Base-by-base conservation (phyloP, 2,329 filamentous ascomycete species). In the Trichophyton benhamiae region DNA sequence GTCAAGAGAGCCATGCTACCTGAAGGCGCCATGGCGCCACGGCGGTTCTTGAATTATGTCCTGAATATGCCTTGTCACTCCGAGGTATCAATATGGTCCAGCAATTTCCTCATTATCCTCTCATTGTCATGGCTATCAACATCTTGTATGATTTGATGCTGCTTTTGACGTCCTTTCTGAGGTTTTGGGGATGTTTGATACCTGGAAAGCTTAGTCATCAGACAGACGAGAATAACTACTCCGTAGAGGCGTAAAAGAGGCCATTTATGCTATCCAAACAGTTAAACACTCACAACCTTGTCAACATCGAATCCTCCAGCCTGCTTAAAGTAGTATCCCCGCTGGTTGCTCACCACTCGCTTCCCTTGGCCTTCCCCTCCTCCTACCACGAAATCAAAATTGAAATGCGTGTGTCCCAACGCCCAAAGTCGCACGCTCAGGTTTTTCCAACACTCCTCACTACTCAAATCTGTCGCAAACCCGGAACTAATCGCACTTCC, bases 381-480 rank as follows among this genome's bases (percentile, higher is more conserved):
- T 25, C 27, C 38, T 1, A 30, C 8, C 27, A 48, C 57, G 20
- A 74, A 78, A 58, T 74, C 70, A 65, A 72, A 77, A 64, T 76
- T 78, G 63, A 70, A 78, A 67, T 80, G 78, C 8, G 78, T 80
- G 65, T 80, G 78, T 1, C 78, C 77, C 68, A 78, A 80, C 1
- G 74, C 77, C 78, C 77, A 80, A 2, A 77, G 20, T 38, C 67
- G 69, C 2, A 80, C 77, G 3, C 62, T 68, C 0, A 61, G 62
- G 60, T 67, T 72, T 36, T 60, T 70, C 74, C 74, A 79, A 60
- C 77, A 78, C 11, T 61, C 30, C 58, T 78, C 69, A 1, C 46
- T 61, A 0, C 65, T 68, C 52, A 80, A 65, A 65, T 79, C 74
- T 2, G 77, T 79, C 17, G 72, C 68, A 64, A 80, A 80, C 2